phyloP scores from a whole-genome alignment of 2,329 filamentous ascomycete genomes.

The Microdochium paspali region DNA sequence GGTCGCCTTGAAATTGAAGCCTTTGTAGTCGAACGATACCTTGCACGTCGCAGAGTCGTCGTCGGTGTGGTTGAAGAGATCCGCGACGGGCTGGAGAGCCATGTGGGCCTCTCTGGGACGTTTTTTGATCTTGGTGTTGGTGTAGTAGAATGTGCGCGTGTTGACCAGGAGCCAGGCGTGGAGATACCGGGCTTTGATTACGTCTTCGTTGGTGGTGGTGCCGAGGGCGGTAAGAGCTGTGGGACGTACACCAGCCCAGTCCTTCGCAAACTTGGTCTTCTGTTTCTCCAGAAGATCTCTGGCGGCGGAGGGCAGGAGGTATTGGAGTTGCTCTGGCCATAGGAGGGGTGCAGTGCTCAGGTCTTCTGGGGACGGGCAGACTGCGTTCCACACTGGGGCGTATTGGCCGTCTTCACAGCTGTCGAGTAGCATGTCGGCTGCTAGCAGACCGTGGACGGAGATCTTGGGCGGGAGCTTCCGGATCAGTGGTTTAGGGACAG shows the following conservation, averaged over 20 bases:
- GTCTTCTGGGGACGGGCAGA: constrained; percentile 56
- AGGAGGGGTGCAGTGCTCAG: constrained; percentile 41
- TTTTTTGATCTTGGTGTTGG: constrained; percentile 31
- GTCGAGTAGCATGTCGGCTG: constrained; percentile 55
- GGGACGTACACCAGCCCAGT: constrained; percentile 33
- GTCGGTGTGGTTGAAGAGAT: constrained; percentile 47
- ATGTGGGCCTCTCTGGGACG: constrained; percentile 47
- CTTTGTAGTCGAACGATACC: background rate
- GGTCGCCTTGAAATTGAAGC: background rate
- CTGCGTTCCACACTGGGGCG: constrained; percentile 48
- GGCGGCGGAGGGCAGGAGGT: constrained; percentile 33
- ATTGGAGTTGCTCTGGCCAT: constrained; percentile 36
- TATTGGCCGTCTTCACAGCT: background rate
- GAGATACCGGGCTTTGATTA: constrained; percentile 27
- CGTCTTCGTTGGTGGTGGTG: background rate
- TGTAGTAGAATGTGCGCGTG: constrained; percentile 53
- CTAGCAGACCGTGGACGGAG: constrained; percentile 62
- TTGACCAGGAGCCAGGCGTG: constrained; percentile 52
- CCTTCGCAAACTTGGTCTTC: constrained; percentile 35
- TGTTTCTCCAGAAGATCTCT: constrained; percentile 44
- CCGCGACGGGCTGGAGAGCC: constrained; percentile 62
- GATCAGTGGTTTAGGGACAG: constrained; percentile 43
- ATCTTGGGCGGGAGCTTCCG: constrained; percentile 40
- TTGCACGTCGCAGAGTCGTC: background rate
- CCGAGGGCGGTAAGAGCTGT: too few relatives aligned